Base-by-base conservation (phyloP, 352 stramenopile species). In the Phytophthora nicotianae region DNA sequence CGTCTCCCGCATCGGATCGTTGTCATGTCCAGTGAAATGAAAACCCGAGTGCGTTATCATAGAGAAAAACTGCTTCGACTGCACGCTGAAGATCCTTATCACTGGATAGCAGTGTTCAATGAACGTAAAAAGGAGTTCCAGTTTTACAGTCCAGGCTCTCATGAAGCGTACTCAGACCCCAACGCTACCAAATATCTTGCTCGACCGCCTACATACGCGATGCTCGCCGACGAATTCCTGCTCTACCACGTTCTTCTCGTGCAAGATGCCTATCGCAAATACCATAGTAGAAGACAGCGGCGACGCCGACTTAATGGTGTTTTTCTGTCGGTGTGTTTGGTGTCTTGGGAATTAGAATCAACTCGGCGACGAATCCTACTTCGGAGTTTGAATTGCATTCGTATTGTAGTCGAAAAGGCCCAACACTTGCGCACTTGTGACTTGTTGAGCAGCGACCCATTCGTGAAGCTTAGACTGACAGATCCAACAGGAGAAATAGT, bases 181-280 rank as follows among this genome's bases (percentile, higher is more conserved):
- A 29, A 16, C 3, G 53, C 16, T n/a, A 70, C 19, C 43, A 73
- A 50, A 14, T 61, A 38, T 35, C 55, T 50, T 42, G n/a, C 56
- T 32, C 50, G 57, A 29, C 81, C 79, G 1, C 29, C 50, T 19
- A 70, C 72, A 16, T 93, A 91, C 27, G 67, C 77, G 10, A 79
- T 90, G 74, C 43, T 81, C 0, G 84, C 65, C 8, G 74, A 90
- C 14, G 65, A 82, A 19, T 77, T 70, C 42, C 58, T 81, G 27
- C 61, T 93, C 19, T 93, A 89, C 48, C 71, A 88, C 40, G 80
- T 89, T 3, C 63, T 93, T 45, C 56, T 91, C 11, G 72, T 89
- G 1, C 84, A 93, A 73, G 81, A 91, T 48, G 72, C 80, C 0
- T 88, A 82, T 57, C 76, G 84, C 4, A 66, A 57, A 32, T 75